Base-by-base conservation (phyloP, 2,329 filamentous ascomycete genomes). In the Drechmeria coniospora region DNA sequence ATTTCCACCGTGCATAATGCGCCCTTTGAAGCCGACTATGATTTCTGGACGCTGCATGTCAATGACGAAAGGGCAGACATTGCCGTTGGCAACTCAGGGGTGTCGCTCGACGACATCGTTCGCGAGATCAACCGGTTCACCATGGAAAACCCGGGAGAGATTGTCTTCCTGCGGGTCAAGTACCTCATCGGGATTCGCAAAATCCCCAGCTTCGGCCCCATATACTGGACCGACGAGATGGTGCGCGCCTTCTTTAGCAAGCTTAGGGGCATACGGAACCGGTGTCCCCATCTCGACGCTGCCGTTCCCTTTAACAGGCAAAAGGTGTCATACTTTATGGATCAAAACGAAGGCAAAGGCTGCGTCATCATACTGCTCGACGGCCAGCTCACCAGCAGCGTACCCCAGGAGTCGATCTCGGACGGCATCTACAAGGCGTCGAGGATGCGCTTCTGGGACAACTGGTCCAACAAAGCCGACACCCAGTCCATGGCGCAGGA, bases 111-210 rank as follows among this genome's bases (percentile, higher is more conserved):
- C 13, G 51, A 59, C 3, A 50, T 63, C 11, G 49, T 64, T 31
- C 39, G 35, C 17, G 50, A 61, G 21, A 43, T 65, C 34, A 63
- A 63, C 39, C 41, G 37, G 13, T 65, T 65, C 35, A 61, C 56
- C 2, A 32, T 42, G 5, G 43, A 59, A 13, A 54, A 57, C 35
- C 55, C 46, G 2, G 50, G 48, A 8, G 60, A 65, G 34, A 44
- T 64, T 27, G 45, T 65, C 28, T 55, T 65, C 31, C 47, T 64
- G 28, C 51, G 57, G 19, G 41, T 65, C n/a, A 51, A 51, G 11
- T 61, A 63, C 24, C 37, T 50, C 17, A 36, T 48, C 24, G 56
- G 54, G 4, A 40, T 59, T 10, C 51, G 60, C 34, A 54, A 55
- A 4, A 49, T 39, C 0, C 43, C 44, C 5, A 35, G 32, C 12